Evolutionary conservation across 2,329 filamentous ascomycete genomes (phyloP).

Genomic region (Penicillium hordei): DNA sequence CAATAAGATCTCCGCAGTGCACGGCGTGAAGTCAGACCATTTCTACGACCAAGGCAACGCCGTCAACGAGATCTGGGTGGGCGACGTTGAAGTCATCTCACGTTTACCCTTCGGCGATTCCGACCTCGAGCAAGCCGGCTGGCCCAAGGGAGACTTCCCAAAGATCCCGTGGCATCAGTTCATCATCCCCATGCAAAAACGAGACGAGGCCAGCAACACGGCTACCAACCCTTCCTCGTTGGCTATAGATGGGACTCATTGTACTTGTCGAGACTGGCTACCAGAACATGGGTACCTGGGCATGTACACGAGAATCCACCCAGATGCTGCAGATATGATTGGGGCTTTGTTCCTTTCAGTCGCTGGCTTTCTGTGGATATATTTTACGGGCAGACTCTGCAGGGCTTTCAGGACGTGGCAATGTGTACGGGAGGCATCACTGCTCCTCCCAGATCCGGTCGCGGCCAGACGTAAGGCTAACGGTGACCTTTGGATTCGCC

Average conservation of each 20-base stretch:
- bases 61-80: slow-evolving; percentile 42
- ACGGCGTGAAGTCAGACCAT: slow-evolving; percentile 37
- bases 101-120: slow-evolving; percentile 42
- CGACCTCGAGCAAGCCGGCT: slow-evolving; percentile 39
- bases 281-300: background rate
- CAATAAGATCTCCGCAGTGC: slow-evolving; percentile 35
- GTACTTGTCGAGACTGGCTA: background rate
- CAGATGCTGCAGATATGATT: background rate
- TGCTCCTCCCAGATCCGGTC: background rate
- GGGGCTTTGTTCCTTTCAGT: background rate
- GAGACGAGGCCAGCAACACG: background rate
- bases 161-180: slow-evolving; percentile 45
- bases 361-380: background rate
- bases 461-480: background rate
- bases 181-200: slow-evolving; percentile 34
- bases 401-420: background rate
- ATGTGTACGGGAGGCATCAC: background rate
- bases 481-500: background rate
- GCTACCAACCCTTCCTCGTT: background rate
- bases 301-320: background rate
- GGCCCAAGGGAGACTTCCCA: slow-evolving; percentile 34
- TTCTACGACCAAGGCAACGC: slow-evolving; percentile 39
- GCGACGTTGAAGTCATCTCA: slow-evolving; percentile 39
- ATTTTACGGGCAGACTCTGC: accelerated
- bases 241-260: accelerated